Percentiles rank a stretch among this genome's conserved stretches.
Evolutionary conservation across 495 filamentous ascomycete species (phyloP).

Genomic region (Parachaetomium inaequale): DNA sequence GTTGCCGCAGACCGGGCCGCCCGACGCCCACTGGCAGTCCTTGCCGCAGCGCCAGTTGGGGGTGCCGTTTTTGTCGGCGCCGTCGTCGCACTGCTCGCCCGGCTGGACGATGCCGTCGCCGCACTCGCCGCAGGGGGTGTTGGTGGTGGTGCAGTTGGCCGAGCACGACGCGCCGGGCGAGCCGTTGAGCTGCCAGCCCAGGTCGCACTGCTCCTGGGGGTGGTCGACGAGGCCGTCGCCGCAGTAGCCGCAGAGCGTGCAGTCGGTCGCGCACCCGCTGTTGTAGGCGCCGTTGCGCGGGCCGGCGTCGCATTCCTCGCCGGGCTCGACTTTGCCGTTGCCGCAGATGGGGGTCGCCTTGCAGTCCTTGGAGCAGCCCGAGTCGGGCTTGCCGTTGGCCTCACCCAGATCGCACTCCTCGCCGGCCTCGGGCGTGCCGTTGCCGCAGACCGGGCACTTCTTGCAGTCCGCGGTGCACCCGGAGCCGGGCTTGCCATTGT

Average conservation of each 20-base stretch:
- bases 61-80: slow-evolving; percentile 16
- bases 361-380: slow-evolving; percentile 18
- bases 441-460: slow-evolving; percentile 1
- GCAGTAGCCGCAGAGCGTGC: slow-evolving; percentile 25
- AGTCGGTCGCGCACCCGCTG: slow-evolving; percentile 21
- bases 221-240: slow-evolving; percentile 23
- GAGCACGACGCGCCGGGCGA: slow-evolving; percentile 16
- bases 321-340: slow-evolving; percentile 18
- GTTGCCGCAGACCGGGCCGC: slow-evolving; percentile 17
- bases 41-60: slow-evolving; percentile 12
- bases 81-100: slow-evolving; percentile 24
- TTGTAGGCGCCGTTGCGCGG: slow-evolving; percentile 19
- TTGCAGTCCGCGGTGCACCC: slow-evolving; percentile 14
- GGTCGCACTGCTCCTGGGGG: slow-evolving; percentile 19
- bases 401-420: slow-evolving; percentile 21
- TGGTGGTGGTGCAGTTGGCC: slow-evolving; percentile 17
- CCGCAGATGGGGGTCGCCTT: slow-evolving; percentile 17
- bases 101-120: slow-evolving; percentile 22
- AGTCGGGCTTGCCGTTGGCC: slow-evolving; percentile 14
- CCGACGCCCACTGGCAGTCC: slow-evolving; percentile 14
- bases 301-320: slow-evolving; percentile 25
- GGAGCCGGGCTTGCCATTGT: slow-evolving; percentile 8
- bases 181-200: slow-evolving; percentile 24
- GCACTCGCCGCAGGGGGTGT: slow-evolving; percentile 14
- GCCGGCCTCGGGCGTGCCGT: slow-evolving; percentile 12